These are phyloP conservation scores for Gnaphalium uliginosum DNA, from an alignment of 129 eudicot genomes.

Conservation along the genomic window DNA sequence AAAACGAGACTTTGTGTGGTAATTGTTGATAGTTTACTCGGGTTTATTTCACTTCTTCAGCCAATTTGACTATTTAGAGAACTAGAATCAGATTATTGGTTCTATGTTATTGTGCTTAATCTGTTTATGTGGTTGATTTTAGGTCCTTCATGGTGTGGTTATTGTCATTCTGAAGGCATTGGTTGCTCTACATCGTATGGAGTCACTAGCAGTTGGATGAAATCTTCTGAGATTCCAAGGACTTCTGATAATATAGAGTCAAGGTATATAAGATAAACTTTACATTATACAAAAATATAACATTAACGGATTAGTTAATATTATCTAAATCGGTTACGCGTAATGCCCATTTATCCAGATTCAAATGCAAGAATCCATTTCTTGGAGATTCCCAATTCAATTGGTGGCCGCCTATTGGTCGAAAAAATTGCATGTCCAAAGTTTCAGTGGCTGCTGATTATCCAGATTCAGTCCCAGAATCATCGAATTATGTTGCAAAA, in stretches of 20 bases:
- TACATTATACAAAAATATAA: not conserved
- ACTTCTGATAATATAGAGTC: conserved; percentile 42
- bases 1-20: not conserved
- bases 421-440: conserved; percentile 41
- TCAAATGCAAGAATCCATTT: conserved; percentile 45
- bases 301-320: conserved; percentile 4
- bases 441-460: conserved; percentile 76
- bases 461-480: conserved; percentile 78
- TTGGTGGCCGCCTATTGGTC: conserved; percentile 46
- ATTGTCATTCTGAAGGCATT: conserved; percentile 57
- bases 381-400: conserved; percentile 46
- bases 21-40: not conserved
- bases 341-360: conserved; percentile 32
- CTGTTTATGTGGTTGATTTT: conserved; percentile 16
- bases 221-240: conserved; percentile 44
- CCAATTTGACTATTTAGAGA: not conserved
- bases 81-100: not conserved
- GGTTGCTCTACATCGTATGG: conserved; percentile 67
- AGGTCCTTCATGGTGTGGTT: conserved; percentile 55
- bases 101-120: not conserved
- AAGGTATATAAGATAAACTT: conserved; percentile 42
- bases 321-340: conserved; percentile 1
- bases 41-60: not conserved
- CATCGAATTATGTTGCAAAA: conserved; percentile 45
- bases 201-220: conserved; percentile 48